A percentile compares a stretch with the other conserved stretches of the same genome.
Conservation (phyloP, 2,329 filamentous ascomycete species). For the Colletotrichum costaricense region DNA sequence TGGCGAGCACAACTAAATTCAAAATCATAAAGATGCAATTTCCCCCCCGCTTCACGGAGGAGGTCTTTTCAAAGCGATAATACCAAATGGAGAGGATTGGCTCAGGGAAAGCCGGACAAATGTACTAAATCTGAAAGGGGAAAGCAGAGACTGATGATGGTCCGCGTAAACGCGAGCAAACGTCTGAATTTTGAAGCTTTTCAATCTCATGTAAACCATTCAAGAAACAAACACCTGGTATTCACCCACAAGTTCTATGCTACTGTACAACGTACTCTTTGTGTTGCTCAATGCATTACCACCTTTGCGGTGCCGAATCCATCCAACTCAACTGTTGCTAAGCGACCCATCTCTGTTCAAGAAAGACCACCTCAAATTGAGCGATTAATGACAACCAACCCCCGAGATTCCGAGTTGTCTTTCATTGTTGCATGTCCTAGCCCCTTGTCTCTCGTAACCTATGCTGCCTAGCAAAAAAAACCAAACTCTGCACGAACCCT, state of each 20-base stretch:
- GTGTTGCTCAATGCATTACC: slow-evolving; percentile 30
- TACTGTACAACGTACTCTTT: slow-evolving; percentile 52
- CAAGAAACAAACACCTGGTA: slow-evolving; percentile 1
- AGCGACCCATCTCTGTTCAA: background rate
- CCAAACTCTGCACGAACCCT: slow-evolving; percentile 16
- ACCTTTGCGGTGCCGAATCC: slow-evolving; percentile 8
- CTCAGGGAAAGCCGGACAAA: background rate
- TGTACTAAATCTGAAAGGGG: background rate
- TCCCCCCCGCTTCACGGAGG: background rate
- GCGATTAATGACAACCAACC: slow-evolving; percentile 3
- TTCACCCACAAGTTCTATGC: slow-evolving; percentile 40
- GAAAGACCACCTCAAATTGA: background rate
- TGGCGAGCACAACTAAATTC: slow-evolving; percentile 71
- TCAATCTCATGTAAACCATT: background rate
- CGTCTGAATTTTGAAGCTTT: slow-evolving; percentile 32
- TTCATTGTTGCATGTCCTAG: slow-evolving; percentile 1
- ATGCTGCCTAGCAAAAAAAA: slow-evolving; percentile 38
- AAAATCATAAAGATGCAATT: background rate
- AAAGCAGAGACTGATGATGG: slow-evolving; percentile 19
- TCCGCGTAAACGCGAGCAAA: background rate
- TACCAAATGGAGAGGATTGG: background rate
- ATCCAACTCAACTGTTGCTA: slow-evolving; percentile 34
- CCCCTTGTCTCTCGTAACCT: slow-evolving; percentile 19
- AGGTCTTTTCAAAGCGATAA: background rate
- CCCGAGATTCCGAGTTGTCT: slow-evolving; percentile 15